A percentile compares a stretch with the other conserved stretches of the same genome.
Conservation (phyloP, 805 yeast genomes). For the Hanseniaspora opuntiae region DNA sequence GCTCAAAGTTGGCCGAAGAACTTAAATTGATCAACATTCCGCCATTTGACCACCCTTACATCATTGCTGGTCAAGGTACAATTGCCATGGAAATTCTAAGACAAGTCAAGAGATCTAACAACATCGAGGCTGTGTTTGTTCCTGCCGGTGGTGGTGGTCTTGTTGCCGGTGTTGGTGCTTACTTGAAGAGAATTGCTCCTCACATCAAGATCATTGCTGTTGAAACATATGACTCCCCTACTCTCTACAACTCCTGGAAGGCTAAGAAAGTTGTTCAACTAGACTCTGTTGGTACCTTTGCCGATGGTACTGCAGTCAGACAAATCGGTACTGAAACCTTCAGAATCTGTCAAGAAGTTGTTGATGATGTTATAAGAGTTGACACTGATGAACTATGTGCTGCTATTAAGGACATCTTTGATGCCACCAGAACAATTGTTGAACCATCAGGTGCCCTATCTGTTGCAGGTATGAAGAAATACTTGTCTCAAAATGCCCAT, state of each 20-base stretch:
- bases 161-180: slow-evolving; percentile 79
- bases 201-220: slow-evolving; percentile 91
- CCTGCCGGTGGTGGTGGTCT: slow-evolving; percentile 98
- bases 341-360: slow-evolving; percentile 57
- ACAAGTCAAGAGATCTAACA: slow-evolving; percentile 53
- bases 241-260: slow-evolving; percentile 61
- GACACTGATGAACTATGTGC: slow-evolving; percentile 92
- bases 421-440: slow-evolving; percentile 82
- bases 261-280: slow-evolving; percentile 43
- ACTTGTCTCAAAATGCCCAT: slow-evolving; percentile 53
- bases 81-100: slow-evolving; percentile 84
- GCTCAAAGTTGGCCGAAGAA: slow-evolving; percentile 53
- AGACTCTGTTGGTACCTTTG: slow-evolving; percentile 80
- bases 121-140: slow-evolving; percentile 73
- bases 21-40: slow-evolving; percentile 80
- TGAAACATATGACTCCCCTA: slow-evolving; percentile 91
- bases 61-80: slow-evolving; percentile 98
- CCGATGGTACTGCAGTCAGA: slow-evolving; percentile 96
- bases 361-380: slow-evolving; percentile 81
- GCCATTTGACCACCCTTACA: slow-evolving; percentile 97
- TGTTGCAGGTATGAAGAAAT: slow-evolving; percentile 87
- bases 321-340: slow-evolving; percentile 83
- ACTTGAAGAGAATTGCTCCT: slow-evolving; percentile 92
- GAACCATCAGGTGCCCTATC: slow-evolving; percentile 97
- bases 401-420: slow-evolving; percentile 90